These are phyloP conservation scores for Colletotrichum abscissum DNA, from an alignment of 2,329 filamentous ascomycete species.

Conservation along the genomic window DNA sequence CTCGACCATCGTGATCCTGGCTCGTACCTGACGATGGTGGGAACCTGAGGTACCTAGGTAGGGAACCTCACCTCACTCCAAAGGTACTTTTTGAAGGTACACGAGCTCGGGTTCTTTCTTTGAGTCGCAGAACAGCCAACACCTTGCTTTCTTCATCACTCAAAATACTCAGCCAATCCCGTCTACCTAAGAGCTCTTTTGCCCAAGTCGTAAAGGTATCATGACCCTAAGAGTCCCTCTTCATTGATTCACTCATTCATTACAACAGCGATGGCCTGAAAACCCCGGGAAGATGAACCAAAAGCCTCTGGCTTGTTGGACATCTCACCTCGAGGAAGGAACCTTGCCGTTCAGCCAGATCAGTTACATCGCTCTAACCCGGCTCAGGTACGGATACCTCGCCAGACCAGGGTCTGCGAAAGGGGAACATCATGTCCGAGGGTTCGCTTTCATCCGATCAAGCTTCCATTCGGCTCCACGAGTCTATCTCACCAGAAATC, in stretches of 20 bases:
- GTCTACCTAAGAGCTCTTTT: neutral
- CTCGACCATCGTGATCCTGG: neutral
- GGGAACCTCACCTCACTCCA: too few relatives aligned
- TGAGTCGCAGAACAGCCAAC: neutral
- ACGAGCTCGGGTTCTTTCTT: neutral
- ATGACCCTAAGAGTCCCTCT: too few relatives aligned
- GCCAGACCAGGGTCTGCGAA: neutral
- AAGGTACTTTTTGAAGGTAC: neutral
- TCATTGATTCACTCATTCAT: too few relatives aligned
- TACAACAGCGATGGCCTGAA: too few relatives aligned
- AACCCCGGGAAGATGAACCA: too few relatives aligned
- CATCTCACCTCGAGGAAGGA: neutral
- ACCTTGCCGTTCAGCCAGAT: neutral
- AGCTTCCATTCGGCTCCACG: neutral
- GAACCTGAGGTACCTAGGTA: neutral
- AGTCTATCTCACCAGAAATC: neutral
- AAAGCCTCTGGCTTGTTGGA: neutral
- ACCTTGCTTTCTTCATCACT: neutral
- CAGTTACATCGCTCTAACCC: slow-evolving; percentile 1
- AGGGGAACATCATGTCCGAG: neutral
- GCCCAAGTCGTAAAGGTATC: neutral
- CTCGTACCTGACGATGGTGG: neutral
- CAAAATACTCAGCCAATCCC: neutral
- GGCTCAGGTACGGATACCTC: neutral
- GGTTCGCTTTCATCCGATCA: neutral